Evolutionary conservation across 345 rosid species (phyloP), one percentile per base, ranked within the genome.

Genomic region (Salix dunnii): DNA sequence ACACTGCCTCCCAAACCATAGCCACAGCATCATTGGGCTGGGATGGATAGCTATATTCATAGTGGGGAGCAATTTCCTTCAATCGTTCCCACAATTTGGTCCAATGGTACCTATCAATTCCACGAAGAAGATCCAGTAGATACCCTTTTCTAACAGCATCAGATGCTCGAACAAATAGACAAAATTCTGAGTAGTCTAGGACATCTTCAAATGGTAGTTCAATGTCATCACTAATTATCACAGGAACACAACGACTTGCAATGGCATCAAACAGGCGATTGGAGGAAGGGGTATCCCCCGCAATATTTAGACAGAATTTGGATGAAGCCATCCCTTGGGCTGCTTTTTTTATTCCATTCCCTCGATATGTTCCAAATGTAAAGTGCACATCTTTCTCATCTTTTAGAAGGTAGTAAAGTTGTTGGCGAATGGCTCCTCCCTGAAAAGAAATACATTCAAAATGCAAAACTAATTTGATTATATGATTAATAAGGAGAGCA

Each of bases 261-360:
- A 93, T 90, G 67, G 97, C 88, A 73, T 95, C 97, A 64, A 93
- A 95, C 53, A 95, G 94, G 74, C 97, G 97, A 80, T 92, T 92
- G 10, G 99, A 92, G 69, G 99, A 93, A 40, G 99, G 99, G 40
- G 96, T 95, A 66, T 95, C 99, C 20, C 99, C 99, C 0, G 97
- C 99, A 35, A 95, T 93, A 67, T 91, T 87, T 49, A 93, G 89
- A 87, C 99, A 95, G 78, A 91, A 93, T 76, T 91, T 95, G 18
- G 97, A 89, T 6, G 92, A 86, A 27, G 91, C 90, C 99, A 95
- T 95, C 76, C 99, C 99, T 67, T 82, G 85, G 78, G 96, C 85
- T 20, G 99, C 96, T 70, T 74, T 86, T 67, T 71, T 81, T 33
- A 91, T 77, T 23, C 99, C 97, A 48, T 86, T 83, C 68, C 92